Evolutionary conservation across 345 rosid species (phyloP), one percentile per base, ranked within the genome.

Genomic region (Eucalyptus coolabah): DNA sequence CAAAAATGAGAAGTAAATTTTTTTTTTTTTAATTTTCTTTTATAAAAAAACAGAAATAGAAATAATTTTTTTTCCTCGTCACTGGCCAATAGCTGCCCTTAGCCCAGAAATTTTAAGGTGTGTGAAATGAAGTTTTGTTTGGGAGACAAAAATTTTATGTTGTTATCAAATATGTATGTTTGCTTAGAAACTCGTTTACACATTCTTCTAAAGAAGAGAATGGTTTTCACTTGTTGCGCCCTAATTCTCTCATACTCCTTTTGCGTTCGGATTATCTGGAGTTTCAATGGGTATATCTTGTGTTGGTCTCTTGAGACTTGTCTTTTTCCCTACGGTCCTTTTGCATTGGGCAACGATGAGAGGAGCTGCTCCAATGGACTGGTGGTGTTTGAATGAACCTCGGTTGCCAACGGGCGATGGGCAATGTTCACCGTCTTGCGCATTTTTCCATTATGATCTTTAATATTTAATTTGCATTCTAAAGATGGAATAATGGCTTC

Each of bases 121-220:
- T 53, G 2, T 53, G 59, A 8, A 53, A 19, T 53, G 24, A 53
- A 19, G 2, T 19, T 53, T 53, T 3, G 24, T 19, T 51, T 51
- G 56, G 56, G 56, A 51, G 56, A 51, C 23, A 51, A 7, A 51
- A 53, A 6, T 3, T 3, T 3, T 18, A 1, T 7, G 23, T 51
- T 1, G 0, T 18, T 19, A 53, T 53, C 2, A 53, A 53, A 7
- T 53, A 53, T 19, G 11, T 53, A 19, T 53, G 8, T 19, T 53
- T 53, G 24, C 2, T 53, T 53, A 53, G 9, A 53, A 53, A 53
- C 4, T 19, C 2, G 5, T 4, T 4, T 3, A 53, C 0, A 0
- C 56, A 53, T 3, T 53, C 2, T 53, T 51, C 54, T 53, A 1
- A 2, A 53, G 56, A 53, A 53, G 56, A 53, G 2, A 19, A 8